Evolutionary conservation across 148 eudicot species (phyloP), one percentile per base, ranked within the genome.

Genomic region (Linanthus parryae): DNA sequence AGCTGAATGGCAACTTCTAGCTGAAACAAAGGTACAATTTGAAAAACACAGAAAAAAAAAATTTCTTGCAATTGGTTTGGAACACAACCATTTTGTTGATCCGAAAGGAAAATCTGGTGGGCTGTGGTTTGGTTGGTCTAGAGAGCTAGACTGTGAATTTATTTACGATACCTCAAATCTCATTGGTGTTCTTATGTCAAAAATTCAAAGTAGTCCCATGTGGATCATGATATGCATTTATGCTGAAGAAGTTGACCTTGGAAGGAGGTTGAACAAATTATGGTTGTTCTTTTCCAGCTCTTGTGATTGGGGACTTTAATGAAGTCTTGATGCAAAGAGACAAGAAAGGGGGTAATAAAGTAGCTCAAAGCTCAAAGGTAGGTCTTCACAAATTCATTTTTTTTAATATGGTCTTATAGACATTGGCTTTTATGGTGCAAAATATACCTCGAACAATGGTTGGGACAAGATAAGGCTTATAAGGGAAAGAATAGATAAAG

Each of bases 281-380:
- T 8, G 13, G 7, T 19, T 20, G 21, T 14, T 2, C 21, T 2
- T 26, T 9, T 26, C 48, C 26, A 1, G 21, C 27, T 26, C 13
- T 44, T 20, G 27, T 44, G 7, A 28, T n/a, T 8, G 7, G 48
- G 6, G 46, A 42, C 20, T 42, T 44, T 44, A 44, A 44, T n/a
- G 13, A 1, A 2, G 4, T 44, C 6, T n/a, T 21, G 2, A 5
- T 14, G 3, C 48, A 44, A 14, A n/a, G 24, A 2, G 8, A 44
- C 2, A 20, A 20, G 3, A 7, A 5, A 7, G 16, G 1, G 16
- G 16, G 43, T 0, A 7, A 39, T 5, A 0, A n/a, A n/a, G 16
- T 39, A 5, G 0, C 13, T 5, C 0, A 13, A 4, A 39, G 4
- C 6, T n/a, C 6, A 5, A 13, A 13, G 16, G 43, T 1, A 19